Evolutionary conservation across 768 basidiomycete species (phyloP), one percentile per base, ranked within the genome.

Genomic region (Lanmaoa pseudosensibilis): DNA sequence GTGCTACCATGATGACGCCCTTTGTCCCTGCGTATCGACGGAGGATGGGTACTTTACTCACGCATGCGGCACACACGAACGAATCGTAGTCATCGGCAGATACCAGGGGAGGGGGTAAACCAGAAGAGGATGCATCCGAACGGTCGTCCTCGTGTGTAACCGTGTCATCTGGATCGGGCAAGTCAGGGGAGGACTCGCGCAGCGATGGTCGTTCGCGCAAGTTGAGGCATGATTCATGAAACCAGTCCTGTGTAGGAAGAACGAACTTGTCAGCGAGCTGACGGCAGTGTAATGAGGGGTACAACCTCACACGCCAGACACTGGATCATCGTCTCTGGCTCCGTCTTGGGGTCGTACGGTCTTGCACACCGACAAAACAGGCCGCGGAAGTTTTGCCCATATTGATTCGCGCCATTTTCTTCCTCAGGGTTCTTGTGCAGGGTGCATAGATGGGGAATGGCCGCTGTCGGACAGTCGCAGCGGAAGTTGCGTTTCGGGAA

Each of bases 301-400:
- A 56, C 54, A 60, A 92, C 91, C 80, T 94, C 92, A 71, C 92
- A 94, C 18, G 84, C 76, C 50, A 93, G 73, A 69, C 92, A 94
- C 74, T 94, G 92, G 32, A 93, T 86, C 92, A 94, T 94, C 3
- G 90, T 88, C 73, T 94, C 92, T 56, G 70, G 71, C 73, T 94
- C 92, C 19, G 75, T 83, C 61, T 80, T 79, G 32, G 88, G 80
- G 66, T 93, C 86, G 64, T 94, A 94, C 40, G 80, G 70, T 58
- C 81, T 73, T 41, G 82, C 80, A 68, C 92, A 94, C 32, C 92
- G 79, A 71, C 92, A 94, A 67, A 93, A 94, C 30, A 75, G 58
- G 27, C 78, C 82, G 25, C 73, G 71, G 67, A 90, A 94, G 72
- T 94, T 94, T 62, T 85, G 86, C 4, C 84, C 83, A 62, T 94